Evolutionary conservation across 2,329 filamentous ascomycete genomes (phyloP).

Genomic region (Hypomyces perniciosus): DNA sequence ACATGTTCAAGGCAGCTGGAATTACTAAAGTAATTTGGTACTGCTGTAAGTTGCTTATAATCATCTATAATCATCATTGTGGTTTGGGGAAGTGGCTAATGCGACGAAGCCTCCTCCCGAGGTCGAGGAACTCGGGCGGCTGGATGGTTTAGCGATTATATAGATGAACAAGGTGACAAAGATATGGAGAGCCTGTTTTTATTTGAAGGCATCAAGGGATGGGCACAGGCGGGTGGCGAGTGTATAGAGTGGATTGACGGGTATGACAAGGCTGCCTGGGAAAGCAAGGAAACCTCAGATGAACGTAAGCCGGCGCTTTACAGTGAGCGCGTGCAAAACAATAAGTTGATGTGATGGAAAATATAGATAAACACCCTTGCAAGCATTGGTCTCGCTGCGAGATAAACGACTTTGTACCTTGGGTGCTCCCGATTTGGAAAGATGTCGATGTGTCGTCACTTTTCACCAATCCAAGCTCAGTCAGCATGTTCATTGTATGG

Average conservation of each 20-base stretch:
- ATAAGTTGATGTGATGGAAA: no score
- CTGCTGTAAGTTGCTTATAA: conserved; percentile 33
- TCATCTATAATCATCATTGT: not conserved
- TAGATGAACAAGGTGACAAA: conserved; percentile 34
- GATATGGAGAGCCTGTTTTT: conserved; percentile 44
- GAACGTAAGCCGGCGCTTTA: no score
- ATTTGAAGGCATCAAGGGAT: conserved; percentile 48
- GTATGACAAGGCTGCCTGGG: conserved; percentile 34
- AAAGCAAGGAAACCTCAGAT: not conserved
- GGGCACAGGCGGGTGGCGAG: conserved; percentile 41
- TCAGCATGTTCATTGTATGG: no score
- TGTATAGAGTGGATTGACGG: conserved; percentile 44
- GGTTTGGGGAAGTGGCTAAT: not conserved
- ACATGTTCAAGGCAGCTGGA: conserved; percentile 35
- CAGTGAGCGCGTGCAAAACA: no score
- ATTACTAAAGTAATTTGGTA: conserved; percentile 40
- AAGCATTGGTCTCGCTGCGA: no score
- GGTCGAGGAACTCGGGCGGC: conserved; percentile 50
- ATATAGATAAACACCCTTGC: no score
- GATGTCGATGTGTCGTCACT: no score
- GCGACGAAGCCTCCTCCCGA: conserved; percentile 42
- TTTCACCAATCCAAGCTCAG: no score
- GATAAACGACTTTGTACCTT: no score
- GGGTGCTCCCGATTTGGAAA: no score
- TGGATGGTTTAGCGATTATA: conserved; percentile 49